Conservation (phyloP, 208 protist species). For the Trypanosoma grayi region DNA sequence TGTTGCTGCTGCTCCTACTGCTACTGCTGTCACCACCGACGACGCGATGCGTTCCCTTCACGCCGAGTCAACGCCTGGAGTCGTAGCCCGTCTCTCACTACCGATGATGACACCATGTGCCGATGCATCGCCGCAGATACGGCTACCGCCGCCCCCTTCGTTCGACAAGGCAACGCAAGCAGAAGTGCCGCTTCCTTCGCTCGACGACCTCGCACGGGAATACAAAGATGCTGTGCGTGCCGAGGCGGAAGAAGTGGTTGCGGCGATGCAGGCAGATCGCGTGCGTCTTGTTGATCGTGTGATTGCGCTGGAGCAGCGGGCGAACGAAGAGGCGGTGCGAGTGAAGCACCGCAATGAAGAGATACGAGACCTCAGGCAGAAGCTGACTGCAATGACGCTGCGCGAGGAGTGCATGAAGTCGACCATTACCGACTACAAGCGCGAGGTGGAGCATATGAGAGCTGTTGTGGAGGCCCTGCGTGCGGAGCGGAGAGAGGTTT, state of each 20-base stretch:
- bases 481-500: conserved; percentile 28
- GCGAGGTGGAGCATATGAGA: conserved; percentile 27
- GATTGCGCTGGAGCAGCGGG: conserved; percentile 19
- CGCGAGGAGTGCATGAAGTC: conserved; percentile 33
- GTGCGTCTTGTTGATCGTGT: conserved; percentile 24
- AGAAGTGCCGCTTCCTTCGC: background rate
- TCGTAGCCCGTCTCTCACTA: conserved; percentile 2
- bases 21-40: no score
- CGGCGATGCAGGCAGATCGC: conserved; percentile 18
- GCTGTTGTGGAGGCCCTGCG: conserved; percentile 25
- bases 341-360: conserved; percentile 16
- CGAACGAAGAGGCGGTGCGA: conserved; percentile 15
- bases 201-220: background rate
- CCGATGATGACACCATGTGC: conserved; percentile 16
- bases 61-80: background rate
- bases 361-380: conserved; percentile 15
- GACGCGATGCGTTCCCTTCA: no score
- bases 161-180: conserved; percentile 21
- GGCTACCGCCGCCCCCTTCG: background rate
- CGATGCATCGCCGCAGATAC: background rate
- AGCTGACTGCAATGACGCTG: conserved; percentile 21
- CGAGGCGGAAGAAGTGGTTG: conserved; percentile 10
- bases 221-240: background rate
- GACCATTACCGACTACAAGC: conserved; percentile 22
- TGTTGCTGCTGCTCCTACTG: no score